Base-by-base conservation (phyloP, 768 basidiomycete species). In the Tephrocybe sp. region DNA sequence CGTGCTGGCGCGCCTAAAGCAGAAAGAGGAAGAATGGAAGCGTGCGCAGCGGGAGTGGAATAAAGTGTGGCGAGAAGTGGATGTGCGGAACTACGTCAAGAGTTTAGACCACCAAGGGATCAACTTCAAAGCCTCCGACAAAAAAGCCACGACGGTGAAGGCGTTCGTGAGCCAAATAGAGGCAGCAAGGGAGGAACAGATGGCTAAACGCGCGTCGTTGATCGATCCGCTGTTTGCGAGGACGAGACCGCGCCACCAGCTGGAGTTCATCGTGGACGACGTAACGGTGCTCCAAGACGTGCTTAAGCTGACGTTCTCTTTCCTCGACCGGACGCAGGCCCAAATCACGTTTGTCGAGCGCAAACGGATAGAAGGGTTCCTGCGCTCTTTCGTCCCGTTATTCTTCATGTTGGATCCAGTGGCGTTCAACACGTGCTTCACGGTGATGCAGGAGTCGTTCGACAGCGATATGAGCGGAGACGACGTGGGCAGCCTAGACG, bases 21-120 rank as follows among this genome's bases (percentile, higher is more conserved):
- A 89, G 68, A 98, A 98, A 71, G 96, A 98, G 64, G 93, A 93
- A 54, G 96, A 98, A 65, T 99, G 97, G 97, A 97, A 94, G 70
- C 80, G 93, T 17, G 96, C 93, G 14, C 93, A 97, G 66, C 70
- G 93, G 46, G 97, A 97, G 70, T 99, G 97, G 97, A 98, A 98
- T 72, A 91, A 96, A 66, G 89, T 98, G 45, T 99, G 97, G 97
- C 74, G 95, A 45, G 96, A 97, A 70, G 92, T 96, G 23, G 92
- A 98, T 60, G 90, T 91, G 22, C 79, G 90, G 60, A 98, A 98
- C 70, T 98, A 90, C 63, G 80, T 85, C 69, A 94, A 93, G 74
- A 87, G 89, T 46, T 77, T 98, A 60, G 96, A 99, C 65, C 92
- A 96, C 61, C 92, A 95, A 65, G 90, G 85, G 8, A 88, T 96